A percentile compares a stretch with the other conserved stretches of the same genome.
Conservation (phyloP, 306 rosid species). For the Geum urbanum region DNA sequence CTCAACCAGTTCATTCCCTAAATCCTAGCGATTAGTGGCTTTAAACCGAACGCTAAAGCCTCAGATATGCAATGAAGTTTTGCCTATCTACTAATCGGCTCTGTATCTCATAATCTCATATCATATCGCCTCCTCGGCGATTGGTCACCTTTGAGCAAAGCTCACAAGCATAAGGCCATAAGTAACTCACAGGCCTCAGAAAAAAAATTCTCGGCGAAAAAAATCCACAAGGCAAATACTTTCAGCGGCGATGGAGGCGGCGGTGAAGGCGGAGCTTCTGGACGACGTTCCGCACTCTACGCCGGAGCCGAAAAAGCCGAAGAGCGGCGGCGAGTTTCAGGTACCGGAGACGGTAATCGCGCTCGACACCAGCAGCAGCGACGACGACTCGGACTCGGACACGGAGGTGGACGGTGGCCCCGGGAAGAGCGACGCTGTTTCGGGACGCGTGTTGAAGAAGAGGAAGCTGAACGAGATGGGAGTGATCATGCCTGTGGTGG, state of each 20-base stretch:
- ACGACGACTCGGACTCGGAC: constrained; percentile 27
- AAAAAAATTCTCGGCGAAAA: too few relatives aligned
- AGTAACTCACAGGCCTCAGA: background rate
- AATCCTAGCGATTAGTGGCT: background rate
- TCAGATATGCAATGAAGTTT: background rate
- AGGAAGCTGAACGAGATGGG: constrained; percentile 36
- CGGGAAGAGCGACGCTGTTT: background rate
- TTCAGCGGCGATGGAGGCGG: constrained; percentile 40
- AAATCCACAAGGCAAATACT: background rate
- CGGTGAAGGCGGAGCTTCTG: constrained; percentile 39
- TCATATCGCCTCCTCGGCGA: background rate
- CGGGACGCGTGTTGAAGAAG: constrained; percentile 33
- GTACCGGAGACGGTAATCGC: constrained; percentile 40
- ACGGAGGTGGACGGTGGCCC: background rate
- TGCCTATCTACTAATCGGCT: background rate
- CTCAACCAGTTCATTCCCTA: too few relatives aligned
- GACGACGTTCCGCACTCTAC: constrained; percentile 4
- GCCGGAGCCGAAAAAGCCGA: constrained; percentile 4
- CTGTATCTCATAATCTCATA: too few relatives aligned
- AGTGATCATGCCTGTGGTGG: constrained; percentile 44
- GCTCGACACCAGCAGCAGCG: constrained; percentile 37
- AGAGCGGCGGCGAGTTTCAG: background rate
- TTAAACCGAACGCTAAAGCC: background rate
- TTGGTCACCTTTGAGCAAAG: background rate
- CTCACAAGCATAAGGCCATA: background rate